Evolutionary conservation across 2,329 filamentous ascomycete genomes (phyloP).

Genomic region (Talaromyces sp.): DNA sequence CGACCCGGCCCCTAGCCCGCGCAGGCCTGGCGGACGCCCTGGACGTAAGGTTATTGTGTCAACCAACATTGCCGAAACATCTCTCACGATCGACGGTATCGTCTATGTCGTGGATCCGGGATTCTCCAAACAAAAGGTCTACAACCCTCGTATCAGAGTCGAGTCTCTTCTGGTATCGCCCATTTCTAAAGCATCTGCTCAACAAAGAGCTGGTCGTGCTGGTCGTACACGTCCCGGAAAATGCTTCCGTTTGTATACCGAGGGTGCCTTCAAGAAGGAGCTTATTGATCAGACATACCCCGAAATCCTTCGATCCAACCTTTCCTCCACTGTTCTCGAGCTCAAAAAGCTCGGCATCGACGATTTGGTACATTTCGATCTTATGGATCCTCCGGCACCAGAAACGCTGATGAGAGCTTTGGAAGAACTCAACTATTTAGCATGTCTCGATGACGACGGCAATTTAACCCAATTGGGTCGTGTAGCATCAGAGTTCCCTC

Average conservation of each 20-base stretch:
- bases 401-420: slow-evolving; percentile 98
- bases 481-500: slow-evolving; percentile 88
- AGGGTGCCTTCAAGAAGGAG: slow-evolving; percentile 94
- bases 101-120: slow-evolving; percentile 99
- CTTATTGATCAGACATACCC: slow-evolving; percentile 96
- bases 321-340: slow-evolving; percentile 92
- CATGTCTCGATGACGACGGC: slow-evolving; percentile 93
- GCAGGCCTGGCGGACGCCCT: slow-evolving; percentile 72
- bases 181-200: slow-evolving; percentile 95
- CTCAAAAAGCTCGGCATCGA: slow-evolving; percentile 95
- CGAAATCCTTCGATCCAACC: slow-evolving; percentile 90
- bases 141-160: slow-evolving; percentile 93
- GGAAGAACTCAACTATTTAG: slow-evolving; percentile 95
- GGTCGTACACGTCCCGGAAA: slow-evolving; percentile 98
- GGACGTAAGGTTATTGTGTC: slow-evolving; percentile 94
- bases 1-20: slow-evolving; percentile 74
- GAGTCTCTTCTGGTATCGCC: slow-evolving; percentile 97
- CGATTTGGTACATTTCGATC: slow-evolving; percentile 94
- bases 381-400: slow-evolving; percentile 97
- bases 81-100: slow-evolving; percentile 95
- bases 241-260: slow-evolving; percentile 95
- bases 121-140: slow-evolving; percentile 99
- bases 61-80: slow-evolving; percentile 98
- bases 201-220: slow-evolving; percentile 97
- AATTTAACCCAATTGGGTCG: slow-evolving; percentile 83